phyloP scores from a whole-genome alignment of 2,329 filamentous ascomycete genomes.

The Penicillium hesseltinei region DNA sequence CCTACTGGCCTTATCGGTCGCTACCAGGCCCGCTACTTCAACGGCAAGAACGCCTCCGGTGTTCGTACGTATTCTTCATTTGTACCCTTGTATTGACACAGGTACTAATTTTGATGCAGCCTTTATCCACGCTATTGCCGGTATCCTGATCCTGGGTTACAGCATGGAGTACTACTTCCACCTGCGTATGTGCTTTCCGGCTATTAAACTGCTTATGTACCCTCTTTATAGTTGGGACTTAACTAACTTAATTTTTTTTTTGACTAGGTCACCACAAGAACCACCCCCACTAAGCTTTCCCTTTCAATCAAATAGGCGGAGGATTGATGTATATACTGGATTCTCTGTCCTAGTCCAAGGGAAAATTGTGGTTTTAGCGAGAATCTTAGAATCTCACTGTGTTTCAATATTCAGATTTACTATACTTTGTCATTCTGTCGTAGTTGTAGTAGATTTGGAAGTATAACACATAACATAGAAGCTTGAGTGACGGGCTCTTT shows the following conservation, averaged over 20 bases:
- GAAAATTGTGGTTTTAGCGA: slow-evolving; percentile 31
- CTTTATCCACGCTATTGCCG: slow-evolving; percentile 78
- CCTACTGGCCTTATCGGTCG: slow-evolving; percentile 77
- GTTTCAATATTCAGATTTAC: slow-evolving; percentile 18
- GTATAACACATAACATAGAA: neutral
- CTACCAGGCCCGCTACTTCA: slow-evolving; percentile 84
- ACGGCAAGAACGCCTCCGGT: slow-evolving; percentile 80
- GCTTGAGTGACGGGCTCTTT: slow-evolving; percentile 1
- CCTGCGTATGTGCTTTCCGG: slow-evolving; percentile 69
- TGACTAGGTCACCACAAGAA: slow-evolving; percentile 97
- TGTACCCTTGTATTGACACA: neutral
- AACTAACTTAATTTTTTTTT: slow-evolving; percentile 14
- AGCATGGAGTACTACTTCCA: slow-evolving; percentile 99
- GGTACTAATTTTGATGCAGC: slow-evolving; percentile 55
- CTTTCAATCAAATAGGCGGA: slow-evolving; percentile 22
- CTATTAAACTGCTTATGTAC: neutral
- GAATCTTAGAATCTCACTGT: slow-evolving; percentile 20
- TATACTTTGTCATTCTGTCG: neutral
- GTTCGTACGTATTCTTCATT: slow-evolving; percentile 68
- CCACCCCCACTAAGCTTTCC: slow-evolving; percentile 79
- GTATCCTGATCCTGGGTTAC: slow-evolving; percentile 80
- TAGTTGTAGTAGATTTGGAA: slow-evolving; percentile 11
- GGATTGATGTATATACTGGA: slow-evolving; percentile 44
- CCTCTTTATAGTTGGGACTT: neutral
- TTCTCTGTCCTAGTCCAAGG: slow-evolving; percentile 32